Evolutionary conservation across 257 asterid species (phyloP).

Genomic region (Oldenlandia corymbosa): DNA sequence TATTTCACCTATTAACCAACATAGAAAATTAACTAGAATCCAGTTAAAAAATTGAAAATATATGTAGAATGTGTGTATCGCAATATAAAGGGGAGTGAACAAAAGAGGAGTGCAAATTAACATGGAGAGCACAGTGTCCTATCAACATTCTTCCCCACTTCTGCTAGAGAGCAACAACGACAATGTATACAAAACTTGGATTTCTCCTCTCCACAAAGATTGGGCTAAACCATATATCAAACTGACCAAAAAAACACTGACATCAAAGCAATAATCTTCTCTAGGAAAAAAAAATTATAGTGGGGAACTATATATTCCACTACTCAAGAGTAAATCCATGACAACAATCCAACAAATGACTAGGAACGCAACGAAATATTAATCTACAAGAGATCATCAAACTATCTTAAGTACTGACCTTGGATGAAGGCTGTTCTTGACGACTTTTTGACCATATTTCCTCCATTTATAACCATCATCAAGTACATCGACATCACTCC

Average conservation of each 20-base stretch:
- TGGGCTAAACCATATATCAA: slow-evolving; percentile 3
- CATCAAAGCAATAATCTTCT: not conserved
- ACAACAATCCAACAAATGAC: too few species aligned
- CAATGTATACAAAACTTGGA: not conserved
- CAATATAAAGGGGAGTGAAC: too few species aligned
- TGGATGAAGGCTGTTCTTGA: slow-evolving; percentile 96
- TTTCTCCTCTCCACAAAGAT: not conserved
- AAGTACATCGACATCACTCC: slow-evolving; percentile 93
- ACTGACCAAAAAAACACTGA: not conserved
- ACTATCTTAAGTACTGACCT: slow-evolving; percentile 48
- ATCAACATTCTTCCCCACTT: slow-evolving; percentile 26
- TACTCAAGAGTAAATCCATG: too few species aligned
- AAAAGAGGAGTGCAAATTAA: too few species aligned
- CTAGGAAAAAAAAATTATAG: too few species aligned
- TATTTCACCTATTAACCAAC: too few species aligned
- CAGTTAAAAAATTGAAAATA: too few species aligned
- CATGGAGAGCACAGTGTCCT: slow-evolving; percentile 19
- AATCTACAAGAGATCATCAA: too few species aligned
- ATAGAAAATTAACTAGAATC: too few species aligned
- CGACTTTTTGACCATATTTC: slow-evolving; percentile 92
- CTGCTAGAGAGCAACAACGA: slow-evolving; percentile 17
- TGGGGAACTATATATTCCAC: too few species aligned
- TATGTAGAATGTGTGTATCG: too few species aligned
- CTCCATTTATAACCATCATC: slow-evolving; percentile 99
- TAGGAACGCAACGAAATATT: too few species aligned